phyloP scores from a whole-genome alignment of 352 stramenopile genomes.

The Globisporangium heterothallicum region DNA sequence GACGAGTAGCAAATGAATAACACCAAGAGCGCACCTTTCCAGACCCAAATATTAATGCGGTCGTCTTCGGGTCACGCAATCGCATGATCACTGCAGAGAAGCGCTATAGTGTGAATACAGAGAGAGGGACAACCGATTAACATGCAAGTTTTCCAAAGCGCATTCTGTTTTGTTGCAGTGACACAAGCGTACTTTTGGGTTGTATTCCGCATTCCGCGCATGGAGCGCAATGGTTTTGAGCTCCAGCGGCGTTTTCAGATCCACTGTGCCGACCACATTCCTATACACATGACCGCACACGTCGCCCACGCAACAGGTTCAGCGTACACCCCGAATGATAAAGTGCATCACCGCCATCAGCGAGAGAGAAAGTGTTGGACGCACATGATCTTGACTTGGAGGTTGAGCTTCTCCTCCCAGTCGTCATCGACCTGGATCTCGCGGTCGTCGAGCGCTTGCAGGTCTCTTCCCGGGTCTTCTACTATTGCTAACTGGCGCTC shows the following conservation, averaged over 20 bases:
- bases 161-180: no score
- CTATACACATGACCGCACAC: slow-evolving; percentile 20
- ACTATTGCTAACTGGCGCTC: slow-evolving; percentile 70
- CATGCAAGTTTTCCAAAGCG: no score
- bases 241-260: slow-evolving; percentile 93
- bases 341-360: not conserved
- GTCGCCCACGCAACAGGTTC: not conserved
- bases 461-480: slow-evolving; percentile 28
- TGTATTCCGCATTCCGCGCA: slow-evolving; percentile 99
- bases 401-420: slow-evolving; percentile 72
- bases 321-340: no score
- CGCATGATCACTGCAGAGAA: slow-evolving; percentile 97
- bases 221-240: slow-evolving; percentile 96
- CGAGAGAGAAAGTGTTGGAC: not conserved
- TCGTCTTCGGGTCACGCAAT: slow-evolving; percentile 95
- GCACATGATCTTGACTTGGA: slow-evolving; percentile 83
- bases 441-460: slow-evolving; percentile 36
- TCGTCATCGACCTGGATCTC: slow-evolving; percentile 77
- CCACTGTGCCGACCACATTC: slow-evolving; percentile 94
- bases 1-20: not conserved
- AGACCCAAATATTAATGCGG: slow-evolving; percentile 96
- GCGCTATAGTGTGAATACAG: slow-evolving; percentile 31
- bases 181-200: slow-evolving; percentile 95
- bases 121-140: not conserved
- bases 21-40: slow-evolving; percentile 79